phyloP scores from a whole-genome alignment of 2,329 filamentous ascomycete species.

The Stachybotrys chartarum region DNA sequence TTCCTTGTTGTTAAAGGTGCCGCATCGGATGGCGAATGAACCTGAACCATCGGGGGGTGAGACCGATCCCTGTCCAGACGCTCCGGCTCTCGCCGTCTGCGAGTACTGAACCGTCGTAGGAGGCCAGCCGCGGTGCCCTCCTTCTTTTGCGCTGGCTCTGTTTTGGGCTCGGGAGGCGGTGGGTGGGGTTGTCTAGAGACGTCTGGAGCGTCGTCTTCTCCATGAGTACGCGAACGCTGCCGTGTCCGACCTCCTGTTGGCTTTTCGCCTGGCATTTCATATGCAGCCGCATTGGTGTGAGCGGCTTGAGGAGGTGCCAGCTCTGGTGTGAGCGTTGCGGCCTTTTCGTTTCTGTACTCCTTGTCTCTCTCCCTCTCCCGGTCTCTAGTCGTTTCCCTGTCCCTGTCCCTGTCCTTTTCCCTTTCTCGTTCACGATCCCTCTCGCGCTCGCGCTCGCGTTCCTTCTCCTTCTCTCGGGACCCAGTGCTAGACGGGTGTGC shows the following conservation, averaged over 20 bases:
- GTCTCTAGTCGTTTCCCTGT: constrained; percentile 17
- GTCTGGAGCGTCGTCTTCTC: constrained; percentile 83
- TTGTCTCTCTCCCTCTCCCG: constrained; percentile 19
- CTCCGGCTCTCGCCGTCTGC: constrained; percentile 63
- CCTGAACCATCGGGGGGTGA: constrained; percentile 65
- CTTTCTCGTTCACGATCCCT: constrained; percentile 21
- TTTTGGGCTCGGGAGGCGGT: constrained; percentile 44
- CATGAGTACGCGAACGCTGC: constrained; percentile 84
- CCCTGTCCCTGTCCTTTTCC: constrained; percentile 13
- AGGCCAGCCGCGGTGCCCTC: constrained; percentile 82
- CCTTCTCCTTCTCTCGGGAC: constrained; percentile 21
- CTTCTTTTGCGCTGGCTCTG: constrained; percentile 63
- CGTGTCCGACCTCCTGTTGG: constrained; percentile 76
- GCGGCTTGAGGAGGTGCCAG: constrained; percentile 77
- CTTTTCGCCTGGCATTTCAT: constrained; percentile 85
- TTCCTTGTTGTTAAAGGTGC: constrained; percentile 60
- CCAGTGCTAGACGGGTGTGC: constrained; percentile 38
- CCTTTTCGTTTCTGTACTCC: constrained; percentile 22
- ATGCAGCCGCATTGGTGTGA: constrained; percentile 77
- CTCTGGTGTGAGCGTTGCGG: constrained; percentile 55
- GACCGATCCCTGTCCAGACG: constrained; percentile 57
- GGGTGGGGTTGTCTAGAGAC: constrained; percentile 21
- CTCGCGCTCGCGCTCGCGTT: constrained; percentile 25
- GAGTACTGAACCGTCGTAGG: constrained; percentile 83
- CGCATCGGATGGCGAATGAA: constrained; percentile 68